Evolutionary conservation across 2,329 filamentous ascomycete genomes (phyloP), one percentile per base, ranked within the genome.

Genomic region (Scytalidium lignicola): DNA sequence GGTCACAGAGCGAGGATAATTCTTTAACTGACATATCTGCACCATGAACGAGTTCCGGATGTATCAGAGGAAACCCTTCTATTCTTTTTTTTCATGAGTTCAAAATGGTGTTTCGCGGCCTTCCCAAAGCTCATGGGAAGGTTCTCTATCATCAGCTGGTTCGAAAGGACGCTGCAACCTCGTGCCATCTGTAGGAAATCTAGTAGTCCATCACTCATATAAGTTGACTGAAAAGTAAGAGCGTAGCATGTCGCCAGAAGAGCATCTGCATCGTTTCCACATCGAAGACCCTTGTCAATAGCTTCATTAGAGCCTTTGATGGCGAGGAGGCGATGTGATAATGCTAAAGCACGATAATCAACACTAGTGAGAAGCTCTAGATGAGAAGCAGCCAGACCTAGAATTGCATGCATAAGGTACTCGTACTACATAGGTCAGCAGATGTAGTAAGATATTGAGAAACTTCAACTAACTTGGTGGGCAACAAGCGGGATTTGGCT

Each of bases 351-450:
- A 8, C 23, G 41, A 3, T 58, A 47, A 9, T 53, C 47, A 15
- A 42, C 44, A 12, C 53, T 54, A 13, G 75, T 69, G 13, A 75
- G 65, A 18, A 86, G 73, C 51, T 72, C 73, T 3, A 88, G 73
- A 54, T 87, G 80, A 0, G 83, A 86, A 23, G 85, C 85, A 1
- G 84, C 75, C 51, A 86, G 74, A 13, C 83, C 83, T 0, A 86
- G 74, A 44, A 88, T 82, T 3, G 83, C 81, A 62, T 88, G 84
- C 78, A 88, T 86, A 9, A 86, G 72, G 51, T 81, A 85, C 49
- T 84, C 79, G 55, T 85, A 75, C 75, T 83, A 50, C 19, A 47
- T 44, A 19, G 15, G 37, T 45, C 50, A 48, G 21, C 26, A 42
- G 41, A 17, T 22, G 10, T 15, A 17, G 8, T 41, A 26, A 18